Percentiles rank a stretch among this genome's conserved stretches.
These are phyloP conservation scores for Leccinum uliginosum DNA, from an alignment of 768 basidiomycete species.

Conservation along the genomic window DNA sequence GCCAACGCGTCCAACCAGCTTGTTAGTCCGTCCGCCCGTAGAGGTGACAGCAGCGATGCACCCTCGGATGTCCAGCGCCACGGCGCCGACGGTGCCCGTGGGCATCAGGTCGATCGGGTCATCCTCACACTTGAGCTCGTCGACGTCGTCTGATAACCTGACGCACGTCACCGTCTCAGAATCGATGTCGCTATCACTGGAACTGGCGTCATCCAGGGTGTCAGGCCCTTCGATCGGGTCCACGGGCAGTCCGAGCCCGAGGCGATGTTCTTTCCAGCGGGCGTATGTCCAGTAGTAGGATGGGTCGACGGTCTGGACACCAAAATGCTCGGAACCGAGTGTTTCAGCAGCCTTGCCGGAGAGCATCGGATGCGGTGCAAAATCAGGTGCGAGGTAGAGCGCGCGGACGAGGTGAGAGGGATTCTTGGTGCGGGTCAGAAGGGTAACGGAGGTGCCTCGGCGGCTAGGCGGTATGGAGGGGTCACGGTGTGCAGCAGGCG, in stretches of 20 bases:
- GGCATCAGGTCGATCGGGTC: slow-evolving; percentile 54
- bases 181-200: not conserved
- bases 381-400: slow-evolving; percentile 62
- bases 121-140: slow-evolving; percentile 1
- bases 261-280: slow-evolving; percentile 75
- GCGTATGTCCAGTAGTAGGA: slow-evolving; percentile 75
- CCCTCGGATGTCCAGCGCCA: slow-evolving; percentile 70
- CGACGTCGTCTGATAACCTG: slow-evolving; percentile 9
- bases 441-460: slow-evolving; percentile 60
- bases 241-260: slow-evolving; percentile 69
- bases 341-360: slow-evolving; percentile 63
- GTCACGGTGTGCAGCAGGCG: slow-evolving; percentile 51
- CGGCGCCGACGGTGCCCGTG: slow-evolving; percentile 80
- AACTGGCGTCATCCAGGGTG: not conserved
- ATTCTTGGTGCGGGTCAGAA: slow-evolving; percentile 64
- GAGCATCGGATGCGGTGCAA: slow-evolving; percentile 66
- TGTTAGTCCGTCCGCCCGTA: slow-evolving; percentile 81
- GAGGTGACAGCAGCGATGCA: slow-evolving; percentile 73
- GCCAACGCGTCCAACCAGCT: slow-evolving; percentile 77
- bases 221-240: slow-evolving; percentile 43
- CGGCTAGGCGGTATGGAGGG: slow-evolving; percentile 54
- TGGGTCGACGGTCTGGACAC: slow-evolving; percentile 58
- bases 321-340: slow-evolving; percentile 48
- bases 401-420: slow-evolving; percentile 68
- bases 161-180: slow-evolving; percentile 16